Base-by-base conservation (phyloP, 73 alveolate genomes). In the Uronychia setigera region DNA sequence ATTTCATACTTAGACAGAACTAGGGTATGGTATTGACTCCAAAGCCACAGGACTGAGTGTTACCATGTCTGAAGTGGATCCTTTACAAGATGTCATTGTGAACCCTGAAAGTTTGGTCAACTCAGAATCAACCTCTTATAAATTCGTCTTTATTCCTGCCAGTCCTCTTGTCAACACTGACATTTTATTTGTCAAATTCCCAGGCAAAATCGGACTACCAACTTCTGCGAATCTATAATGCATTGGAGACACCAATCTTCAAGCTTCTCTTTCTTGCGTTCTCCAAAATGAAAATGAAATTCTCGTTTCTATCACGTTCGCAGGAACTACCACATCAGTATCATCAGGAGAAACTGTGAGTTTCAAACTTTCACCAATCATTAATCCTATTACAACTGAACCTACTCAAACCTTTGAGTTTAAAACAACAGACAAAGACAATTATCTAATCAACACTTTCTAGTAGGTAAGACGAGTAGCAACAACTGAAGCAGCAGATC, bases 401-500 rank as follows among this genome's bases (percentile, higher is more conserved):
- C 89, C 89, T 58, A 82, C 80, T 1, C 58, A 75, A 25, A 33
- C 83, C 1, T 82, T 82, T 82, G 59, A 31, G 0, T 82, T 82
- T 82, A 35, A 31, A 1, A 33, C 74, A 25, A 74, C 75, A n/a
- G 74, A 82, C 35, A 29, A 33, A 1, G 32, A 14, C 28, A 35
- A 75, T 67, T 82, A 27, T 59, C 14, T 26, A 0, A 74, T 82
- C 9, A 82, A 82, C 58, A 13, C 5, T 9, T 74, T 13, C 74
- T 32, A 82, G 74, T 78, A 75, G 1, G 26, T 25, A 26, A 74
- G 29, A 74, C 31, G 33, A 29, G 77, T 82, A 29, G 79, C 83
- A 13, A 82, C 89, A 1, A 31, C 89, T 74, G 78, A 60, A 30
- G 89, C 89, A 60, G 89, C 89, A 58, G 59, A 31, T 0, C 32